Evolutionary conservation across 1,139 yeast species (phyloP).

Genomic region (Saccharomyces hybrid): DNA sequence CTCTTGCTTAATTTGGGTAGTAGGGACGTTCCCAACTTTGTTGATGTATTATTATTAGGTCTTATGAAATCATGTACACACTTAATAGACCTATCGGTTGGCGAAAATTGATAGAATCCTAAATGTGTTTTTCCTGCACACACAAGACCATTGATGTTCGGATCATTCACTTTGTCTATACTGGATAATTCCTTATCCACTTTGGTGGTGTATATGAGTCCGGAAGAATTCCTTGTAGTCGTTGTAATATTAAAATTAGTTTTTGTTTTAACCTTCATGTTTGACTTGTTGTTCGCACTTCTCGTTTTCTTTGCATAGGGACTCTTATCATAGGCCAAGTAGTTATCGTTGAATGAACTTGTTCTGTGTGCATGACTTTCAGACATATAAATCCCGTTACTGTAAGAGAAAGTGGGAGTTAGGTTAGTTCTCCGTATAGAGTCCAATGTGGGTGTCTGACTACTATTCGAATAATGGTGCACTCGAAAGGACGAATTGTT

Average conservation of each 20-base stretch:
- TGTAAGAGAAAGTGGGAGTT: constrained; percentile 11
- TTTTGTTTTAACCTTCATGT: background rate
- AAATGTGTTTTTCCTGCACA: constrained; percentile 31
- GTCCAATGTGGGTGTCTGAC: constrained; percentile 9
- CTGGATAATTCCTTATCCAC: constrained; percentile 27
- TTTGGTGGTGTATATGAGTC: constrained; percentile 15
- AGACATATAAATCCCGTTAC: constrained; percentile 2
- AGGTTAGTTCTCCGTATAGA: constrained; percentile 11
- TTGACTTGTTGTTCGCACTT: background rate
- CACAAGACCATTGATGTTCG: constrained; percentile 18
- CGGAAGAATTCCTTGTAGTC: constrained; percentile 14
- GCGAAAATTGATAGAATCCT: constrained; percentile 26
- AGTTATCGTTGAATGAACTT: constrained; percentile 8
- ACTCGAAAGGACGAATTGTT: constrained; percentile 12
- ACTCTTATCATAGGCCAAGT: constrained; percentile 1
- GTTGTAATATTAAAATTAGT: background rate
- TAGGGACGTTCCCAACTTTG: constrained; percentile 8
- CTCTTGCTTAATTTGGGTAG: constrained; percentile 14
- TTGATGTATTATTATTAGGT: constrained; percentile 6
- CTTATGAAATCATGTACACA: constrained; percentile 22
- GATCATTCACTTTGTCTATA: constrained; percentile 29
- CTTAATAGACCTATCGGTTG: constrained; percentile 15
- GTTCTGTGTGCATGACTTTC: background rate
- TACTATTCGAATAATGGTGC: constrained; percentile 10
- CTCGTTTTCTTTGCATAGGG: background rate